Conservation (phyloP, 2,329 filamentous ascomycete genomes). For the Xylariaceae sp. region DNA sequence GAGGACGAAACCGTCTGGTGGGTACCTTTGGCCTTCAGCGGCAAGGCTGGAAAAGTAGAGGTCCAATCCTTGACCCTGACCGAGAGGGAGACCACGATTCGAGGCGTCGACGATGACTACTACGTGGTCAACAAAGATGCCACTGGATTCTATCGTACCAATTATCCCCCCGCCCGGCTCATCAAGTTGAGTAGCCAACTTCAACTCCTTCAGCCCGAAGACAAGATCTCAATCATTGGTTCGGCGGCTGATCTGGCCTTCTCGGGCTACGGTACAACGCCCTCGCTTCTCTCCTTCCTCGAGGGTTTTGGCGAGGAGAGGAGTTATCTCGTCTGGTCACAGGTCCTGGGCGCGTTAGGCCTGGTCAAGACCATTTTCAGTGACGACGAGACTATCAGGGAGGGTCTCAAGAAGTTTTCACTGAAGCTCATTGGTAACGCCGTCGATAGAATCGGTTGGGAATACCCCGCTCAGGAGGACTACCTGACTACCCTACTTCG, state of each 20-base stretch:
- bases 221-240: slow-evolving; percentile 88
- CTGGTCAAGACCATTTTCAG: slow-evolving; percentile 81
- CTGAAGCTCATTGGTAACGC: slow-evolving; percentile 69
- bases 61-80: slow-evolving; percentile 62
- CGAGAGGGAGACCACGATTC: slow-evolving; percentile 68
- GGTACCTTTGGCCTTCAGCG: slow-evolving; percentile 82
- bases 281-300: slow-evolving; percentile 74
- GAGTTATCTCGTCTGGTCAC: slow-evolving; percentile 83
- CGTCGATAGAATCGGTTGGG: slow-evolving; percentile 77
- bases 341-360: slow-evolving; percentile 69
- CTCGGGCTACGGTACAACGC: slow-evolving; percentile 75
- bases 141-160: slow-evolving; percentile 84
- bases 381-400: slow-evolving; percentile 62
- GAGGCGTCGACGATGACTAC: slow-evolving; percentile 67
- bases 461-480: slow-evolving; percentile 68
- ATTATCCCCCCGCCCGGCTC: slow-evolving; percentile 80
- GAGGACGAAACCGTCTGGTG: slow-evolving; percentile 94
- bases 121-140: slow-evolving; percentile 92
- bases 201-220: slow-evolving; percentile 68
- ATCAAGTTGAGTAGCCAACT: slow-evolving; percentile 72
- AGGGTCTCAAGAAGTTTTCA: slow-evolving; percentile 69
- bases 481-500: slow-evolving; percentile 78
- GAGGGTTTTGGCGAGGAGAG: slow-evolving; percentile 76
- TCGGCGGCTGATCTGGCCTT: slow-evolving; percentile 86
- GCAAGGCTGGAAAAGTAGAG: slow-evolving; percentile 57